Conservation (phyloP, 371 early-diverging fungal genomes). For the Gilbertella persicaria region DNA sequence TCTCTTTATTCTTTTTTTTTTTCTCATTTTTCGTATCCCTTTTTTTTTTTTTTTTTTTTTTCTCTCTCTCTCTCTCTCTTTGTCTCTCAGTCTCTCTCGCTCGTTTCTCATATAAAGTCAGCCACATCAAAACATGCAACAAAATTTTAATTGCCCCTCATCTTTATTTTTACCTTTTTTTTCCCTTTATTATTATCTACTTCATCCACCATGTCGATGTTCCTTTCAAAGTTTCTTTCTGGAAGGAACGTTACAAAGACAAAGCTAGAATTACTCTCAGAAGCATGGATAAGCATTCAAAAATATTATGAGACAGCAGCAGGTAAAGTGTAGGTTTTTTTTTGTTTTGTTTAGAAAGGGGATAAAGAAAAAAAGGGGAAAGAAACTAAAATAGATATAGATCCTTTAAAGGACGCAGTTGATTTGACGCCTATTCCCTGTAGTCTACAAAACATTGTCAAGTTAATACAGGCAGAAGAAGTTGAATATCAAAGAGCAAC, state of each 20-base stretch:
- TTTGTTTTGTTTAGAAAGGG: constrained; percentile 4
- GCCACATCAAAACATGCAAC: too few relatives aligned
- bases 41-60: neutral
- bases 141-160: too few relatives aligned
- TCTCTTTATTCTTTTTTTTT: too few relatives aligned
- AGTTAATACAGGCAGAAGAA: constrained; percentile 52
- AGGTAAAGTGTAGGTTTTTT: constrained; percentile 28
- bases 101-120: too few relatives aligned
- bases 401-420: constrained; percentile 55
- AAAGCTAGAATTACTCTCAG: constrained; percentile 43
- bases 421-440: constrained; percentile 51
- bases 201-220: constrained; percentile 36
- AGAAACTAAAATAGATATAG: constrained; percentile 14
- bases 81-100: neutral
- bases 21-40: too few relatives aligned
- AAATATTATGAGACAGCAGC: constrained; percentile 53
- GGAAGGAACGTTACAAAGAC: constrained; percentile 50
- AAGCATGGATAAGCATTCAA: constrained; percentile 53
- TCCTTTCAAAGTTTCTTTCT: constrained; percentile 50
- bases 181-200: neutral
- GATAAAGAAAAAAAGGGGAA: neutral
- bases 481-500: constrained; percentile 46
- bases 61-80: neutral
- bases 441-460: constrained; percentile 48
- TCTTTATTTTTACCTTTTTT: constrained; percentile 3